Evolutionary conservation across 129 eudicot genomes (phyloP), one percentile per base, ranked within the genome.

Genomic region (Tagetes patula): DNA sequence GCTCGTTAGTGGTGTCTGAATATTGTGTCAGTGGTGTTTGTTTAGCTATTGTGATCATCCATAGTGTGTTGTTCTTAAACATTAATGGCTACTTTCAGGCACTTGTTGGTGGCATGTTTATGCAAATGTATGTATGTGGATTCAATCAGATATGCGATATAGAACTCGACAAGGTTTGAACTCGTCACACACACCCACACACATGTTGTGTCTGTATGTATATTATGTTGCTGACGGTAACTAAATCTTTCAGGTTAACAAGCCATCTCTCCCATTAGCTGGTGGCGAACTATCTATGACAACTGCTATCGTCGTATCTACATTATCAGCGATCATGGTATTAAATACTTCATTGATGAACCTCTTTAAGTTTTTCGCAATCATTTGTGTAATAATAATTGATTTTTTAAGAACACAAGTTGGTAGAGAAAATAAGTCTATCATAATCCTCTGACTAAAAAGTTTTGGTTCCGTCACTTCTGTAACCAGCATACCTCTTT

Each of bases 121-220:
- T 74, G 78, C 78, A 74, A 74, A 74, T 74, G 78, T 74, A 74
- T 62, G 78, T 74, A 6, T 62, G 71, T 6, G 78, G 78, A n/a
- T 74, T 74, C 64, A 74, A 74, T 39, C 78, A 74, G 38, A 74
- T 74, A 20, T 74, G 78, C 20, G 78, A 74, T 37, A 74, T 74
- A 74, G 78, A 74, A 64, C 78, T 74, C 43, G 78, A 74, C 71
- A 74, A 74, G 71, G 76, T 71, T 34, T 20, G 8, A 37, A 70
- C 36, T 70, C n/a, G 9, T 0, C 42, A 47, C 11, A 20, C 3
- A 2, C 33, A 11, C 54, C 20, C 54, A 3, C 54, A 1, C 54
- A 11, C 27, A 2, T 46, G 54, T 49, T 4, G 3, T 55, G 2
- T 33, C 3, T 3, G 32, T 34, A 4, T 33, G 0, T 59, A 33